These are phyloP conservation scores for Fistulina hepatica DNA, from an alignment of 1,284 basidiomycete genomes.

Conservation along the genomic window DNA sequence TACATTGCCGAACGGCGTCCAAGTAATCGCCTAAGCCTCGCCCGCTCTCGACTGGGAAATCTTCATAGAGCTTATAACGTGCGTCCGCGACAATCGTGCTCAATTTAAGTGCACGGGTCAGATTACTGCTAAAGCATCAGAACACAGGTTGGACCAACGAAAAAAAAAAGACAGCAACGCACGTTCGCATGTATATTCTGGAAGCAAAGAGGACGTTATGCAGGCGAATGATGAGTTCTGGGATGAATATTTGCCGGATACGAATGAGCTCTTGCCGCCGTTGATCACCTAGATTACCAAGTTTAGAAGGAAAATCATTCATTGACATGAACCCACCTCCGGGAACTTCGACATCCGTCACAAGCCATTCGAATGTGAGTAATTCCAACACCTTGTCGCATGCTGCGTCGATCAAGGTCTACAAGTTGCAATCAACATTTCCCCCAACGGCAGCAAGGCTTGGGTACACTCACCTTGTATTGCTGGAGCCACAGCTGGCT, in stretches of 20 bases:
- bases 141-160: neutral
- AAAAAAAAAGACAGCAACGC: slow-evolving; percentile 23
- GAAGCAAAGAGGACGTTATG: slow-evolving; percentile 69
- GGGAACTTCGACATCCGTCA: slow-evolving; percentile 36
- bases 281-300: slow-evolving; percentile 33
- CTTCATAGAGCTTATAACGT: slow-evolving; percentile 77
- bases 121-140: slow-evolving; percentile 46
- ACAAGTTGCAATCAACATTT: slow-evolving; percentile 2
- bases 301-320: neutral
- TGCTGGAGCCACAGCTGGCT: slow-evolving; percentile 50
- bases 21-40: slow-evolving; percentile 20
- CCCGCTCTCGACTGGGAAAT: slow-evolving; percentile 61
- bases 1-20: too few species aligned
- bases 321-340: slow-evolving; percentile 26
- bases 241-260: slow-evolving; percentile 84
- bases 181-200: slow-evolving; percentile 56
- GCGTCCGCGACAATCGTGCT: slow-evolving; percentile 85
- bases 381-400: slow-evolving; percentile 51
- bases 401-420: slow-evolving; percentile 49
- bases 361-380: slow-evolving; percentile 68
- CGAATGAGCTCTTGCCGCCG: slow-evolving; percentile 62
- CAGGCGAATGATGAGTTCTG: slow-evolving; percentile 81
- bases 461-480: slow-evolving; percentile 38
- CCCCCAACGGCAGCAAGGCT: slow-evolving; percentile 5
- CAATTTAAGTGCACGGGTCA: slow-evolving; percentile 70